A percentile compares a stretch with the other conserved stretches of the same genome.
These are phyloP conservation scores for Claviceps sp. DNA, from an alignment of 2,329 filamentous ascomycete genomes.

Conservation along the genomic window DNA sequence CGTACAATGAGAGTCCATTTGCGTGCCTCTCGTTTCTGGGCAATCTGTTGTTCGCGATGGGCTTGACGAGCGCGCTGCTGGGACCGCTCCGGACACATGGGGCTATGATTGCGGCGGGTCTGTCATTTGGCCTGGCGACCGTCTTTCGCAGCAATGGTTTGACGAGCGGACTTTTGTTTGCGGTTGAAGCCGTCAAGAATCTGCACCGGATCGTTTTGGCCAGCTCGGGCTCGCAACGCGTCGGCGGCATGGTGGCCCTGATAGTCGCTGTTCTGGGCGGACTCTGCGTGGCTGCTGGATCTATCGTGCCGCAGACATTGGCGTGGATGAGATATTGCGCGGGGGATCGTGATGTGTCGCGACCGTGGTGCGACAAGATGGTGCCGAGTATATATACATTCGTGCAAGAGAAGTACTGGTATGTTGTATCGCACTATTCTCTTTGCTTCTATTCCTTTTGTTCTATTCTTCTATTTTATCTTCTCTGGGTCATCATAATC, in stretches of 20 bases:
- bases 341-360: conserved; percentile 14
- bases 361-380: conserved; percentile 62
- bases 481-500: neutral
- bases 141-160: conserved; percentile 76
- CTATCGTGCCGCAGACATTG: conserved; percentile 56
- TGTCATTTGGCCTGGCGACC: conserved; percentile 58
- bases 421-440: conserved; percentile 17
- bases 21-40: conserved; percentile 65
- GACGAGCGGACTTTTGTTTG: conserved; percentile 65
- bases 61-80: conserved; percentile 12
- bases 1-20: conserved; percentile 72
- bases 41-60: conserved; percentile 52
- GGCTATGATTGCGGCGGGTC: conserved; percentile 47
- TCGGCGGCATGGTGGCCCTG: conserved; percentile 36
- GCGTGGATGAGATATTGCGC: conserved; percentile 63
- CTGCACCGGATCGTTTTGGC: conserved; percentile 12
- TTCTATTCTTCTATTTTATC: neutral
- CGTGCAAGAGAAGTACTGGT: conserved; percentile 89
- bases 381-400: conserved; percentile 83
- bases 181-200: conserved; percentile 40
- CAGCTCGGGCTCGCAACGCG: conserved; percentile 10
- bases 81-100: conserved; percentile 24
- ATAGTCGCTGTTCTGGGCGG: conserved; percentile 52
- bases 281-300: conserved; percentile 50
- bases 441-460: neutral